Evolutionary conservation across 1,139 yeast genomes (phyloP).

Genomic region (Sugiyamaella sp.): DNA sequence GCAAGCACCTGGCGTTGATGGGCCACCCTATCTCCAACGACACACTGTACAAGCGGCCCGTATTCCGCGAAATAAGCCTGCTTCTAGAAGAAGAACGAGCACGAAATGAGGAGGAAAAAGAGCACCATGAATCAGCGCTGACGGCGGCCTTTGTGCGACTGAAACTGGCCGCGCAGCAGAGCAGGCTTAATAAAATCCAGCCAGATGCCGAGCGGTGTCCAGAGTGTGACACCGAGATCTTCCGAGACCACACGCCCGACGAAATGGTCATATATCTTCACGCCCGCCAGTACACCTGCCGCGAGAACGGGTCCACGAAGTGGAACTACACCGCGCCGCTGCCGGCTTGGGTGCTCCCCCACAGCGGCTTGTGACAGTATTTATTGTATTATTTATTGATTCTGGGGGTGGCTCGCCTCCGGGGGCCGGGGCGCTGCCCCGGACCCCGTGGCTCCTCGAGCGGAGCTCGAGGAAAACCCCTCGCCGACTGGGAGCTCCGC

Average conservation of each 20-base stretch:
- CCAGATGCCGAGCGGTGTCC: conserved; percentile 59
- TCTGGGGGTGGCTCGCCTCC: not conserved
- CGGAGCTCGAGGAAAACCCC: too few relatives aligned
- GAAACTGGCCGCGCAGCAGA: conserved; percentile 1
- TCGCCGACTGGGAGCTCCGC: too few relatives aligned
- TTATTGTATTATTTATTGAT: conserved; percentile 1
- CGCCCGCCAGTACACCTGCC: conserved; percentile 67
- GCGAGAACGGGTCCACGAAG: conserved; percentile 36
- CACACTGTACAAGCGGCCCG: conserved; percentile 71
- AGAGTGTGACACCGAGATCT: conserved; percentile 71
- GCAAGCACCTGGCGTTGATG: conserved; percentile 84
- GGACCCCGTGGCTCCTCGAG: not conserved
- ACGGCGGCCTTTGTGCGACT: not conserved
- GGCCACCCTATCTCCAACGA: conserved; percentile 94
- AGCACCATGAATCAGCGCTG: not conserved
- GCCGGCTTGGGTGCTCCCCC: conserved; percentile 96
- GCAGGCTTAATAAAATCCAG: conserved; percentile 45
- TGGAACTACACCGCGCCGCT: conserved; percentile 79
- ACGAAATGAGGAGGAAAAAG: not conserved
- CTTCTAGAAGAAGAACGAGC: conserved; percentile 1
- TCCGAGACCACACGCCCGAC: conserved; percentile 80
- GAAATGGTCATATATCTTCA: conserved; percentile 87
- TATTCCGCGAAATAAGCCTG: conserved; percentile 62
- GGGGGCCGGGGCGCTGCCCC: not conserved
- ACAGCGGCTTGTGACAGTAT: too few relatives aligned